Conservation (phyloP, 179 eudicot genomes). For the Beta lomatogona region DNA sequence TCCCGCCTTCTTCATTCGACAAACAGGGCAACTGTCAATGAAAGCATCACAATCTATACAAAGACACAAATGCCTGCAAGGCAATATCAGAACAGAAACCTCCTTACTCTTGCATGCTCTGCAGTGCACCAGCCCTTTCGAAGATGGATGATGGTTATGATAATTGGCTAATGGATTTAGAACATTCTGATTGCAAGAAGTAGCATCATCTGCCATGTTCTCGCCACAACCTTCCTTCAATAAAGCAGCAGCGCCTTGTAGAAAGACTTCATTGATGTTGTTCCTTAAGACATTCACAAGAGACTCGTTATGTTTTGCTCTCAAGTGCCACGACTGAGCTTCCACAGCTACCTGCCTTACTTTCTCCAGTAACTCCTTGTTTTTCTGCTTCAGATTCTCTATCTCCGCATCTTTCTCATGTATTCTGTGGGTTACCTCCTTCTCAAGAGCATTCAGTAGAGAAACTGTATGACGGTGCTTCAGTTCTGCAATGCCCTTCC, state of each 20-base stretch:
- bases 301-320: conserved; percentile 46
- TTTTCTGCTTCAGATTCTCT: conserved; percentile 41
- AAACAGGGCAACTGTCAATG: conserved; percentile 47
- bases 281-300: conserved; percentile 36
- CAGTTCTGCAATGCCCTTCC: conserved; percentile 46
- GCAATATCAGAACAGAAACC: conserved; percentile 45
- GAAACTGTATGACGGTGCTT: conserved; percentile 42
- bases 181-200: conserved; percentile 30
- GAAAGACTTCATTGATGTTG: conserved; percentile 39
- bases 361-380: conserved; percentile 42
- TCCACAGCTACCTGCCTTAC: conserved; percentile 38
- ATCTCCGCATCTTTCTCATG: conserved; percentile 49
- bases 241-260: conserved; percentile 32
- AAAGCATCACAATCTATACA: conserved; percentile 48
- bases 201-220: conserved; percentile 41
- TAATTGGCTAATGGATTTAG: not conserved
- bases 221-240: conserved; percentile 53
- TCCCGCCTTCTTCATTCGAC: conserved; percentile 41
- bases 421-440: conserved; percentile 35
- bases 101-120: conserved; percentile 43
- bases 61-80: conserved; percentile 54
- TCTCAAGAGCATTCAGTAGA: conserved; percentile 38
- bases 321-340: conserved; percentile 48
- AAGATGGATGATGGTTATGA: not conserved
- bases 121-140: conserved; percentile 31